phyloP scores from a whole-genome alignment of 2,329 filamentous ascomycete genomes.

The Fusarium sp. region DNA sequence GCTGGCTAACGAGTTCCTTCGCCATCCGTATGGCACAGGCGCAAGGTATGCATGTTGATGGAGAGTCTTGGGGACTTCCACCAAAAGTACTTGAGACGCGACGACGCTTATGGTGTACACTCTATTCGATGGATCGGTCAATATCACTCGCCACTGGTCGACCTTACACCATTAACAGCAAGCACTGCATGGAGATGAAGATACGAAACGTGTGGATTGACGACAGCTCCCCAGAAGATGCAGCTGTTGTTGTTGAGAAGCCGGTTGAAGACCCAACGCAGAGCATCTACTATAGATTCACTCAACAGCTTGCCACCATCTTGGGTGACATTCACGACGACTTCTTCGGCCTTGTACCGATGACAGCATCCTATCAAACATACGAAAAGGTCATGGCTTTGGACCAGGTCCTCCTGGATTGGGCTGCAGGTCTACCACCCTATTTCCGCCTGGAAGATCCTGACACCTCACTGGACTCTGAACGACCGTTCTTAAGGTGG shows the following conservation, averaged over 20 bases:
- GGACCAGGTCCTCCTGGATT: neutral
- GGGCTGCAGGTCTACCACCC: neutral
- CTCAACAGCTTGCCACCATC: neutral
- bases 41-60: neutral
- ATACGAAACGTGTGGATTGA: neutral
- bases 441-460: neutral
- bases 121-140: neutral
- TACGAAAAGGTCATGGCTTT: neutral
- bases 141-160: neutral
- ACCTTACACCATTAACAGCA: neutral
- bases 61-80: neutral
- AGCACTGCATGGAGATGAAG: neutral
- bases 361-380: neutral
- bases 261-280: neutral
- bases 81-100: neutral
- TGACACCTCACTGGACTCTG: neutral
- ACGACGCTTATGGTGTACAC: neutral
- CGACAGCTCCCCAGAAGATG: neutral
- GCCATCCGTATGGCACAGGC: neutral
- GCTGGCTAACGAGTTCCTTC: neutral
- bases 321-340: neutral
- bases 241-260: neutral
- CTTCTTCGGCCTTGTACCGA: neutral
- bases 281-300: neutral
- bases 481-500: neutral